phyloP scores from a whole-genome alignment of 2,329 filamentous ascomycete species.

The Pseudogymnoascus sp. region DNA sequence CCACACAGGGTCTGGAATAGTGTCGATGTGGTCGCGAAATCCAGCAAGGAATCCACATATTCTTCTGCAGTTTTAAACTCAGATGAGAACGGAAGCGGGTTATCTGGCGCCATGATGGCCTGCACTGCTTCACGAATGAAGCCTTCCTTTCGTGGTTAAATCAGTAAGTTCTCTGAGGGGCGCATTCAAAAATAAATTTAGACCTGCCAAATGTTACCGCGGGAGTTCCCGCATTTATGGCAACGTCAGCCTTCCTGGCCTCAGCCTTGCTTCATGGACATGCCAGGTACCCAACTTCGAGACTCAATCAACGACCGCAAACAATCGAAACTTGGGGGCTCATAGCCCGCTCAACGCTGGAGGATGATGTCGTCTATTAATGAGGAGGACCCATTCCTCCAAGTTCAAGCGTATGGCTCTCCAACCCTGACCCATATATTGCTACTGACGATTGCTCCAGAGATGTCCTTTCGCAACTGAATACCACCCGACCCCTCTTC shows the following conservation, averaged over 20 bases:
- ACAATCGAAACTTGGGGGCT: slow-evolving; percentile 8
- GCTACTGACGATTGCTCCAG: slow-evolving; percentile 38
- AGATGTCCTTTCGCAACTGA: slow-evolving; percentile 80
- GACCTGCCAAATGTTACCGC: neutral
- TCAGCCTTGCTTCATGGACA: slow-evolving; percentile 7
- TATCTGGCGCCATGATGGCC: slow-evolving; percentile 31
- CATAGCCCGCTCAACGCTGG: neutral
- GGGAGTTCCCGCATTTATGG: neutral
- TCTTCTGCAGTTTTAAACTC: slow-evolving; percentile 64
- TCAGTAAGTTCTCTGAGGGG: neutral
- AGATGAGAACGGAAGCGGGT: slow-evolving; percentile 59
- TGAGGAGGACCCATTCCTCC: slow-evolving; percentile 64
- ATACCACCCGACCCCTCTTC: slow-evolving; percentile 77
- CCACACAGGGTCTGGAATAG: slow-evolving; percentile 86
- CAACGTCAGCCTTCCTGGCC: slow-evolving; percentile 6
- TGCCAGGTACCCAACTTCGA: neutral
- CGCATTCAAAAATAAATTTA: slow-evolving; percentile 3
- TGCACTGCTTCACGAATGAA: neutral
- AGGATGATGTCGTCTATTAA: slow-evolving; percentile 61
- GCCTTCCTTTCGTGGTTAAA: neutral
- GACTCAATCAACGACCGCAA: slow-evolving; percentile 2
- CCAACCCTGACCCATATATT: neutral
- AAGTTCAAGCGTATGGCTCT: slow-evolving; percentile 57
- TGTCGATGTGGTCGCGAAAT: slow-evolving; percentile 66
- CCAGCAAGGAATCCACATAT: slow-evolving; percentile 71